Evolutionary conservation across 2,329 filamentous ascomycete species (phyloP).

Genomic region (Trematosphaeria pertusa): DNA sequence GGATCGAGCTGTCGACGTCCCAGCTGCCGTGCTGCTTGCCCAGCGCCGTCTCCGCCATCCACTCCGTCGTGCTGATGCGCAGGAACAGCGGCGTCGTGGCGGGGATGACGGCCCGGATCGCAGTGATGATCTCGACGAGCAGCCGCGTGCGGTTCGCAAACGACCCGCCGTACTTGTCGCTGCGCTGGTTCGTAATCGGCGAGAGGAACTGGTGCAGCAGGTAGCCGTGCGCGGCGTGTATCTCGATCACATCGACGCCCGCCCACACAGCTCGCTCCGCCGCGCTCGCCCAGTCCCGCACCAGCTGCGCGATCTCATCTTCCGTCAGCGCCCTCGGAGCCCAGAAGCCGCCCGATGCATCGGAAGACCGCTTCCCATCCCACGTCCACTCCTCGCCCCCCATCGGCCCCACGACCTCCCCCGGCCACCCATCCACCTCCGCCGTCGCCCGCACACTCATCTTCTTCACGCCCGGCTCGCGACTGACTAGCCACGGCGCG

Average conservation of each 20-base stretch:
- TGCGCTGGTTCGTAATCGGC: constrained; percentile 50
- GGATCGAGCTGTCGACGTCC: constrained; percentile 49
- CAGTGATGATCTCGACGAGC: constrained; percentile 51
- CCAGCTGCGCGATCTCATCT: constrained; percentile 47
- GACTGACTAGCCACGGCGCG: constrained; percentile 38
- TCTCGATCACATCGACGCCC: constrained; percentile 51
- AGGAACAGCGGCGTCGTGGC: constrained; percentile 44
- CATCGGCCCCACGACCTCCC: constrained; percentile 47
- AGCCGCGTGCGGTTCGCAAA: constrained; percentile 50
- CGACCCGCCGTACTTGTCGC: constrained; percentile 52
- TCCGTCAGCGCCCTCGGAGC: constrained; percentile 46
- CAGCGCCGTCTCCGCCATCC: constrained; percentile 43
- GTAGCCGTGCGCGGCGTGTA: constrained; percentile 53
- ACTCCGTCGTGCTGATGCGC: constrained; percentile 46
- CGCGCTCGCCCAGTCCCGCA: constrained; percentile 50
- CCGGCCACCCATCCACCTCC: constrained; percentile 45
- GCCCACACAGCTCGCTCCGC: constrained; percentile 45
- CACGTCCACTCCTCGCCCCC: constrained; percentile 47
- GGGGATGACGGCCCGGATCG: constrained; percentile 42
- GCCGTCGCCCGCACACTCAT: constrained; percentile 34
- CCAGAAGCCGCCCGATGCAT: constrained; percentile 45
- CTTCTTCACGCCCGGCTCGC: constrained; percentile 30
- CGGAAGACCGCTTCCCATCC: constrained; percentile 43
- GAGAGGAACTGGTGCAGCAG: constrained; percentile 52
- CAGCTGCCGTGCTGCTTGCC: constrained; percentile 45